Base-by-base conservation (phyloP, 495 filamentous ascomycete genomes). In the Aspergillus ostianus region DNA sequence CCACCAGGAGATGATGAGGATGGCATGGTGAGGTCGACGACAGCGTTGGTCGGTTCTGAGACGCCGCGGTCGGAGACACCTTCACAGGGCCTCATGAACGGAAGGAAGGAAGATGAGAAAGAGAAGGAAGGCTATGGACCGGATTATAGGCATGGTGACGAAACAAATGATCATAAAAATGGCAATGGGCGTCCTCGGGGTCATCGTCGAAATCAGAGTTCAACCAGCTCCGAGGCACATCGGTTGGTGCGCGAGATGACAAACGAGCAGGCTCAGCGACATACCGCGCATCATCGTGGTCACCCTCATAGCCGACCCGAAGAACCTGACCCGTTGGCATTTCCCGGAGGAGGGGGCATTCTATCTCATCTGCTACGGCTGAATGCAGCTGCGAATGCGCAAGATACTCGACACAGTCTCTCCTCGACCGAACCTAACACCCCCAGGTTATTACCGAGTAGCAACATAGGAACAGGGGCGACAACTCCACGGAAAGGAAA, bases 311-410 rank as follows among this genome's bases (percentile, higher is more conserved):
- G 29, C n/a, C 50, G 32, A 9, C 13, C 47, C 2, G 47, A 50
- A 4, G 23, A 44, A 17, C 23, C 23, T 18, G 55, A 62, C 6
- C 27, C 67, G 19, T 56, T 60, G 19, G 71, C 68, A 55, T 64
- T 70, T 6, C 63, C 65, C 32, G 71, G 66, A 15, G 67, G 67
- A 3, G 74, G 73, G 13, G 72, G 72, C 1, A 63, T 77, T 29
- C 50, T 77, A 17, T 71, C 72, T 3, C 74, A 77, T 46, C 55
- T 77, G 19, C 64, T 75, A 1, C 70, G 68, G 44, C 51, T 75
- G 18, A 70, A 71, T 49, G 59, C 61, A 1, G 48, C 50, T 4
- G 59, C 52, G 51, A 65, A 50, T 56, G 48, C 47, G 6, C 59
- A 49, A 51, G 67, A 50, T 53, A 56, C 23, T 48, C 59, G 9